phyloP scores from a whole-genome alignment of 441 rosid species.

The Gossypium schwendimanii region DNA sequence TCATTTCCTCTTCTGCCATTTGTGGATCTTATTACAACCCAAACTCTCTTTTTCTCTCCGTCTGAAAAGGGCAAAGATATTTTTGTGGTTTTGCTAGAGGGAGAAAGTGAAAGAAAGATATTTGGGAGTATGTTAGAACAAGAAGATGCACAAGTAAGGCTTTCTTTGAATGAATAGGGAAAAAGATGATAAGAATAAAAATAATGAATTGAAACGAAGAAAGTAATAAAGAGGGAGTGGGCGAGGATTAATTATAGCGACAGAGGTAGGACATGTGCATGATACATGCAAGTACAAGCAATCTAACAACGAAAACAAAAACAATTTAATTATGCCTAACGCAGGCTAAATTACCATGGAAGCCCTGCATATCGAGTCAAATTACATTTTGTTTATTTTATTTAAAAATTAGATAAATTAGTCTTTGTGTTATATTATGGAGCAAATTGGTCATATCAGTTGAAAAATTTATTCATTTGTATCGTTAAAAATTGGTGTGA shows the following conservation, averaged over 20 bases:
- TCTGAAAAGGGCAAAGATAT: slow-evolving; percentile 3
- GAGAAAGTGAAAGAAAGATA: neutral
- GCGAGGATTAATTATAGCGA: slow-evolving; percentile 14
- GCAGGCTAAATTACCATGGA: too few relatives aligned
- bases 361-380: too few relatives aligned
- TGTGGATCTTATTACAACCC: neutral
- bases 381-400: too few relatives aligned
- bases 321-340: too few relatives aligned
- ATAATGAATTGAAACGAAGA: neutral
- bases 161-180: neutral
- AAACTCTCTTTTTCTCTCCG: neutral
- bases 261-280: slow-evolving; percentile 12
- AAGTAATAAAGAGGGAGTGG: slow-evolving; percentile 4
- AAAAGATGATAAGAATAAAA: neutral
- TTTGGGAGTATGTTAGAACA: neutral
- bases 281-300: neutral
- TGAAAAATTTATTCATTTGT: too few relatives aligned
- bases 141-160: neutral
- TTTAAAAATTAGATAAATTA: too few relatives aligned
- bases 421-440: too few relatives aligned
- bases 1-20: slow-evolving; percentile 41
- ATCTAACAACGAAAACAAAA: neutral
- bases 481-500: too few relatives aligned
- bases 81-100: neutral
- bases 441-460: too few relatives aligned